Conservation (phyloP, 176 grass and related monocot species). For the Hordeum marinum region DNA sequence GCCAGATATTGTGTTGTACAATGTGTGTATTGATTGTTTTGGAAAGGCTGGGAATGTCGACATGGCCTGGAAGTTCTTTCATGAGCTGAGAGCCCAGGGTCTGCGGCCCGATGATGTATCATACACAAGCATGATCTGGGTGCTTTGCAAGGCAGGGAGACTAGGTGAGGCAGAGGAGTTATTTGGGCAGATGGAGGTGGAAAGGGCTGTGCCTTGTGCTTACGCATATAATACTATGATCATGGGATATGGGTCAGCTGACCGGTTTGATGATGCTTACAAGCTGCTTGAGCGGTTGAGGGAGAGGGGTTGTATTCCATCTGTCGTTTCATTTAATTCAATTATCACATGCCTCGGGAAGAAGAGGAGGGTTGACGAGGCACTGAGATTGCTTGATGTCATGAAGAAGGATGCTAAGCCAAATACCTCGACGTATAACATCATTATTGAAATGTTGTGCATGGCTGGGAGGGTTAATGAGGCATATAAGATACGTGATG, state of each 20-base stretch:
- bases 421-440: conserved; percentile 83
- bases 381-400: conserved; percentile 54
- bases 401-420: conserved; percentile 93
- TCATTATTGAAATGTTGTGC: conserved; percentile 84
- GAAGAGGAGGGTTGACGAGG: conserved; percentile 66
- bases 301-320: conserved; percentile 89
- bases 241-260: conserved; percentile 80
- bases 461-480: conserved; percentile 54
- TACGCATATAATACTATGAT: conserved; percentile 90
- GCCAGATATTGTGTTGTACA: conserved; percentile 76
- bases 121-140: conserved; percentile 86
- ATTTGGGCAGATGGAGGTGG: conserved; percentile 63
- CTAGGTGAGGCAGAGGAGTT: conserved; percentile 70
- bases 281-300: conserved; percentile 65
- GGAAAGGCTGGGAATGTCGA: conserved; percentile 90
- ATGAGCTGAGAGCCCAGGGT: conserved; percentile 67
- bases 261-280: conserved; percentile 66
- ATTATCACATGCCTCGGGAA: conserved; percentile 83
- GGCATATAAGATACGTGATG: conserved; percentile 64
- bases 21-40: conserved; percentile 88
- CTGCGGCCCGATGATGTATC: conserved; percentile 79
- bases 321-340: conserved; percentile 86
- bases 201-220: conserved; percentile 63
- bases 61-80: conserved; percentile 95
- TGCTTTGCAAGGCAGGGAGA: conserved; percentile 71